Percentiles rank a stretch among this genome's conserved stretches.
Evolutionary conservation across 768 basidiomycete genomes (phyloP).

Genomic region (Scleroderma bovista): DNA sequence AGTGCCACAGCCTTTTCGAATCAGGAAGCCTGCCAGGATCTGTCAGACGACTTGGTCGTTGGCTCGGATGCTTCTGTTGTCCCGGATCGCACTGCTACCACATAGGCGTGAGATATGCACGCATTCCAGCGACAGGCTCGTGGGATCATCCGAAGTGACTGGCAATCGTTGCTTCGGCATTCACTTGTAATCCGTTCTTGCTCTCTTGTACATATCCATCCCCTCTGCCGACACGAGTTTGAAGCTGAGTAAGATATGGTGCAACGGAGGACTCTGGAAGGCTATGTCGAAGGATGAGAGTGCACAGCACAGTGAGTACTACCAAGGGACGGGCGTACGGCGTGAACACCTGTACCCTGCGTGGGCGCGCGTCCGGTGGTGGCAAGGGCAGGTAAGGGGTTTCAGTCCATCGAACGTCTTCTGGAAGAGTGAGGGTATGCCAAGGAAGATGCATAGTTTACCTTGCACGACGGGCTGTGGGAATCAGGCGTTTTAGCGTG

Average conservation of each 20-base stretch:
- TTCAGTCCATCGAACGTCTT: constrained; percentile 73
- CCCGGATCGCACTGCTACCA: too few species aligned
- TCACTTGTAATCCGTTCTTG: constrained; percentile 62
- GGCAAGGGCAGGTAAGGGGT: constrained; percentile 76
- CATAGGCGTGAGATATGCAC: too few species aligned
- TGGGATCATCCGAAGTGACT: too few species aligned
- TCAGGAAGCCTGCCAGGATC: too few species aligned
- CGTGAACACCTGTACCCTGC: constrained; percentile 81
- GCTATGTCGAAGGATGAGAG: constrained; percentile 25
- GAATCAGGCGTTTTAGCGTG: not conserved
- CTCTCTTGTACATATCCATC: constrained; percentile 65
- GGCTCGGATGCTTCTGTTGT: too few species aligned
- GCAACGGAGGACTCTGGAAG: constrained; percentile 80
- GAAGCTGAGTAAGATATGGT: constrained; percentile 78
- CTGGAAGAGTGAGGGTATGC: constrained; percentile 81
- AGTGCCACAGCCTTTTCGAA: too few species aligned
- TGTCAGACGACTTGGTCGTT: too few species aligned
- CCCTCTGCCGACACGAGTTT: constrained; percentile 68
- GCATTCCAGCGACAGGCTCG: too few species aligned
- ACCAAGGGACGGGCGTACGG: constrained; percentile 37
- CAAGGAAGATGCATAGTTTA: constrained; percentile 88
- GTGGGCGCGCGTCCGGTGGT: constrained; percentile 64
- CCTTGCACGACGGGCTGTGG: constrained; percentile 78
- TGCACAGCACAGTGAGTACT: not conserved
- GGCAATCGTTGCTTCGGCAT: too few species aligned